Evolutionary conservation across 2,329 filamentous ascomycete genomes (phyloP), one percentile per base, ranked within the genome.

Genomic region (Aspergillus uvarum): DNA sequence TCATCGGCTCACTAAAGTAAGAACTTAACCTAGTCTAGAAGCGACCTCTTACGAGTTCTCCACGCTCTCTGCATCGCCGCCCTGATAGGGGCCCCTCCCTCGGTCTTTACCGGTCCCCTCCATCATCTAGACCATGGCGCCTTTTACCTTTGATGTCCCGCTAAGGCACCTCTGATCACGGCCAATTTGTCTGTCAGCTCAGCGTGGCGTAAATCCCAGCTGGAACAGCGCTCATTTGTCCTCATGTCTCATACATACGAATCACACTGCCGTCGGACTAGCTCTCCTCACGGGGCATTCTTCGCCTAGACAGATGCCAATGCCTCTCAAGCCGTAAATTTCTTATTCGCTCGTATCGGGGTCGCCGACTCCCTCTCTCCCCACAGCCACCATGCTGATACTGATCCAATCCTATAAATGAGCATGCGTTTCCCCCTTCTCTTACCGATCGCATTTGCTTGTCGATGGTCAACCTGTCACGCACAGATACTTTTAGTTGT

Each of bases 241-340:
- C 38, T 10, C 26, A 29, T 55, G 42, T 55, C 53, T 55, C 53
- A 55, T 55, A 29, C 38, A 54, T 48, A 16, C 56, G 56, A 59
- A 59, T 50, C 56, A 59, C 22, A 50, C 29, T 11, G 22, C 47
- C 29, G 35, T 49, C 35, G 26, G 31, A 5, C 51, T 35, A 44
- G 26, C 44, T 54, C 44, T 14, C 42, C n/a, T 32, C 21, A 53
- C 47, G 56, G 51, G 51, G 44, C 50, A 38, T 49, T 50, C 29
- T 35, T 59, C 44, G 56, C 51, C 51, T 24, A 24, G 42, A 54
- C 38, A 54, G 42, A 55, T 47, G 26, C 42, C 53, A 35, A 47
- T 54, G 51, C 42, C 56, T 58, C 19, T 42, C 42, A 35, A 44
- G 26, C 29, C n/a, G 19, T 54, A 29, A 8, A 47, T 32, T 31